phyloP scores from a whole-genome alignment of 148 eudicot genomes.

The Pharnaceum exiguum region DNA sequence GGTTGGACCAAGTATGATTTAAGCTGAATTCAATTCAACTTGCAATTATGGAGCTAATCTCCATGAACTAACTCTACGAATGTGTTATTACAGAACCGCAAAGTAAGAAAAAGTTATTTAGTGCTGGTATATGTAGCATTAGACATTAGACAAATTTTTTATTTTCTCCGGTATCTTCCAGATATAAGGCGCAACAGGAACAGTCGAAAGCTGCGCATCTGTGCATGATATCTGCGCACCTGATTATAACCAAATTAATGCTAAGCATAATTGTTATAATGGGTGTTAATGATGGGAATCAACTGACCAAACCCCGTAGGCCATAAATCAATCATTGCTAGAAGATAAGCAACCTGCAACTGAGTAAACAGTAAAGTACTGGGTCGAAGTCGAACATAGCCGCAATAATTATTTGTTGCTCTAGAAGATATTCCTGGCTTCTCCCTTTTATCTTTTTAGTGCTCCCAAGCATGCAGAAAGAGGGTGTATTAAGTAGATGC shows the following conservation, averaged over 20 bases:
- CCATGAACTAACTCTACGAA: too few relatives aligned
- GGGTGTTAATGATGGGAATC: conserved; percentile 17
- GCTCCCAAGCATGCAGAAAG: conserved; percentile 24
- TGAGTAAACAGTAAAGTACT: conserved; percentile 2
- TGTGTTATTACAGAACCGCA: too few relatives aligned
- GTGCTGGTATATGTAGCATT: too few relatives aligned
- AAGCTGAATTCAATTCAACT: too few relatives aligned
- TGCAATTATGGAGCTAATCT: too few relatives aligned
- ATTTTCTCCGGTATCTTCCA: too few relatives aligned
- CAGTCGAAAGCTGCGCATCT: conserved; percentile 5
- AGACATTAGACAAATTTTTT: too few relatives aligned
- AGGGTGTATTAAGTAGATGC: conserved; percentile 6
- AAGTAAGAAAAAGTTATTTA: too few relatives aligned
- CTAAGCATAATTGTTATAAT: conserved; percentile 18
- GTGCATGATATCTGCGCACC: too few relatives aligned
- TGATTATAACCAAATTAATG: conserved; percentile 22
- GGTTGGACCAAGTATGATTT: too few relatives aligned
- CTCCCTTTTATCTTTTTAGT: background rate
- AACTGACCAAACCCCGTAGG: conserved; percentile 10
- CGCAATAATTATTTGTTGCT: conserved; percentile 13
- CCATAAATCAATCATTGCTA: conserved; percentile 9
- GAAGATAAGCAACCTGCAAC: conserved; percentile 7
- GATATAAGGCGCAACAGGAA: too few relatives aligned
- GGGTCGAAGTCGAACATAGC: background rate
- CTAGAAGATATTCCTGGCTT: background rate